Percentiles rank a stretch among this genome's conserved stretches.
Evolutionary conservation across 1,284 basidiomycete genomes (phyloP).

Genomic region (Stygiomarasmius scandens): DNA sequence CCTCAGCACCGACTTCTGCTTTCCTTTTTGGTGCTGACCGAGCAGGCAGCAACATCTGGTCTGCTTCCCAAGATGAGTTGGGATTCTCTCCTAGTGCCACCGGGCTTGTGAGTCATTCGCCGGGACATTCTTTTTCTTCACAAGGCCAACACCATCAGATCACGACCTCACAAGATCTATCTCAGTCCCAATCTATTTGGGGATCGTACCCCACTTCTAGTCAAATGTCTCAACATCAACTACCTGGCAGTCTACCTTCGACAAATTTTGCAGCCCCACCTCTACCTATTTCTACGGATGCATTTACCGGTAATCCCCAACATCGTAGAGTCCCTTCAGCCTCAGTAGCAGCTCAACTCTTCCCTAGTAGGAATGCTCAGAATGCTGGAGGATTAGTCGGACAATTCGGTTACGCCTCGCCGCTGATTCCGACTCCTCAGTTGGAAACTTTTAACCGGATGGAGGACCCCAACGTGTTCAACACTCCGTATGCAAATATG

Average conservation of each 20-base stretch:
- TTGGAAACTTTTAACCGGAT: not conserved
- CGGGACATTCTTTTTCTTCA: not conserved
- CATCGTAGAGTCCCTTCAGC: conserved; percentile 30
- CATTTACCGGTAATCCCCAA: conserved; percentile 12
- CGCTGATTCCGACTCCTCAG: not conserved
- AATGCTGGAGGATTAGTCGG: not conserved
- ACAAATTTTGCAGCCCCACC: conserved; percentile 27
- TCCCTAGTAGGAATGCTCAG: conserved; percentile 1
- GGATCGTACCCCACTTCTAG: conserved; percentile 30
- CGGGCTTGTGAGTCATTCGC: not conserved
- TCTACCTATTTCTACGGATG: conserved; percentile 17
- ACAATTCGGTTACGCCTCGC: not conserved
- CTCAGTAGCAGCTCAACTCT: conserved; percentile 16
- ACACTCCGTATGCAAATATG: conserved; percentile 1
- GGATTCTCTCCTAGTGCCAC: conserved; percentile 28
- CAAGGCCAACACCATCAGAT: conserved; percentile 21
- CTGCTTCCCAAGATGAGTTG: conserved; percentile 50
- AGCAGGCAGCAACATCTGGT: conserved; percentile 56
- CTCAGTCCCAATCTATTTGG: conserved; percentile 38
- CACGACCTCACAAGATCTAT: conserved; percentile 27
- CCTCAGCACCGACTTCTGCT: conserved; percentile 33
- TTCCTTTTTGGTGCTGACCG: conserved; percentile 48
- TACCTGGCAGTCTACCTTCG: conserved; percentile 28
- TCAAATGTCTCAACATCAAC: conserved; percentile 32
- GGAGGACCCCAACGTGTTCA: not conserved